Evolutionary conservation across 768 basidiomycete species (phyloP), one percentile per base, ranked within the genome.

Genomic region (Rhizopogon vesiculosus): DNA sequence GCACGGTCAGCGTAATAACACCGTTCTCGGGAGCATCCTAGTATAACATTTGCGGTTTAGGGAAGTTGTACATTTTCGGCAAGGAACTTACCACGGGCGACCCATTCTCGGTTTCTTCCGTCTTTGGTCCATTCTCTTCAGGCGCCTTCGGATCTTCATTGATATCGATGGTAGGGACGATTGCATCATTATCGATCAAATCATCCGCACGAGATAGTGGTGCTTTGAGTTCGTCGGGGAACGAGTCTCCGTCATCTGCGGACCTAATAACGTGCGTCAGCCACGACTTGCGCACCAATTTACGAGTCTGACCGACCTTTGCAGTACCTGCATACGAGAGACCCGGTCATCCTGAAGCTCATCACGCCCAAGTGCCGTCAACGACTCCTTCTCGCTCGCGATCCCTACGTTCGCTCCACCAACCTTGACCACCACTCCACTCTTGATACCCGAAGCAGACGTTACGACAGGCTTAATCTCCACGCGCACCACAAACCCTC

Each of bases 321-420:
- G 82, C 53, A 91, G 78, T 22, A 88, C 72, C 31, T 79, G 70
- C 83, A 87, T 83, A 72, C 80, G 84, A 52, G 76, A 74, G 54
- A 84, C 77, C 62, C 83, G 76, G 63, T 87, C 84, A 62, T 91
- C 86, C 64, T 89, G 78, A 62, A 93, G 70, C 68, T 91, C 89
- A 52, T 91, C 88, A 48, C 89, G 76, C 25, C 89, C 89, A 44
- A 91, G 72, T 25, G 69, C 78, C 57, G 84, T 86, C 68, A 91
- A 66, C 16, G 82, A 82, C 69, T 89, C 90, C 75, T 91, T 91
- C 76, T 93, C 90, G 45, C 77, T 80, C 6, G 84, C 70, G 49
- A 93, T 81, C 5, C 50, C 65, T 35, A 80, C 67, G 12, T 55
- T 57, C 5, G 60, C 63, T 2, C 76, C 81, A 33, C 76, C 71